phyloP scores from a whole-genome alignment of 179 eudicot species.

The Amaranthus tricolor region DNA sequence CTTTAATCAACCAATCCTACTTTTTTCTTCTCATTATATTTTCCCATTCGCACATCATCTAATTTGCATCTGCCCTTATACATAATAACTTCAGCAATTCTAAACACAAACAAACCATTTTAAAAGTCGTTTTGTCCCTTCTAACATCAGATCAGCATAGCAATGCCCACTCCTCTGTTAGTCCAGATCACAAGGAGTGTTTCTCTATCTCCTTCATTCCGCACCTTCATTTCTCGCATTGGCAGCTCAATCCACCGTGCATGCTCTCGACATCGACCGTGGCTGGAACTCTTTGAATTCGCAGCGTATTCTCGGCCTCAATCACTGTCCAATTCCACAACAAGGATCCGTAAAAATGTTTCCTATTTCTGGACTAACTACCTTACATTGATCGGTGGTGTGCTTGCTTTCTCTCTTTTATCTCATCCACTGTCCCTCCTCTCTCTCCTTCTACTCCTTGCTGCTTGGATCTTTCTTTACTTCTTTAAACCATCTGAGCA shows the following conservation, averaged over 20 bases:
- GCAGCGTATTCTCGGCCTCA: constrained; percentile 46
- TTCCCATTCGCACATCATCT: not conserved
- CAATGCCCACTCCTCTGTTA: constrained; percentile 26
- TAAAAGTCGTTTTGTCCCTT: not conserved
- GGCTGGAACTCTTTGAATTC: constrained; percentile 45
- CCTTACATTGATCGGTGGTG: constrained; percentile 27
- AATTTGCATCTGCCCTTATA: not conserved
- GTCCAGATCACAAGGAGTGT: constrained; percentile 23
- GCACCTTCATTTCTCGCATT: constrained; percentile 33
- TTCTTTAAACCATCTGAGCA: constrained; percentile 48
- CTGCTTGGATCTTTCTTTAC: constrained; percentile 56
- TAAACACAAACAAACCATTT: not conserved
- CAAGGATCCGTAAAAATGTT: constrained; percentile 42
- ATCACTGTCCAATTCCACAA: constrained; percentile 37
- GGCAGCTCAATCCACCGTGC: constrained; percentile 28
- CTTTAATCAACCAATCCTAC: constrained; percentile 17
- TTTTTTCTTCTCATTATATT: not conserved
- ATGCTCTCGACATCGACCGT: constrained; percentile 43
- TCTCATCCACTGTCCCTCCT: constrained; percentile 53
- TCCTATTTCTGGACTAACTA: constrained; percentile 48
- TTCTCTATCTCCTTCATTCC: constrained; percentile 34
- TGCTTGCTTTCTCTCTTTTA: constrained; percentile 42
- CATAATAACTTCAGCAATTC: not conserved
- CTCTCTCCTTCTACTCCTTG: constrained; percentile 33
- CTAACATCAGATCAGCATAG: not conserved